phyloP scores from a whole-genome alignment of 495 filamentous ascomycete species.

The Elaphomyces granulatus region DNA sequence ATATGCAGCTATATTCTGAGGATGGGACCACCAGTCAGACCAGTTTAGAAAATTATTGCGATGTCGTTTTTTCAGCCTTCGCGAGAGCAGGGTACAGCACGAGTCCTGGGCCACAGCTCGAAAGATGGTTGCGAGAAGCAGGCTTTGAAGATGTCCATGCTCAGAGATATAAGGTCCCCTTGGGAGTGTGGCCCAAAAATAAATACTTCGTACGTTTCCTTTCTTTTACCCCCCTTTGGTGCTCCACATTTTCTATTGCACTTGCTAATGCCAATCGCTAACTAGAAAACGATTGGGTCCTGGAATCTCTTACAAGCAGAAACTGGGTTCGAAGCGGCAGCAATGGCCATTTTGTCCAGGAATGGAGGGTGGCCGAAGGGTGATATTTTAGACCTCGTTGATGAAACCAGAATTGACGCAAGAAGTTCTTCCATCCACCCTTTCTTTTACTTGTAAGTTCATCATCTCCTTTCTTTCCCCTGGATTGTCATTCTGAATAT shows the following conservation, averaged over 20 bases:
- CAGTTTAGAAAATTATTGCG: slow-evolving; percentile 15
- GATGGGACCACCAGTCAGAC: slow-evolving; percentile 18
- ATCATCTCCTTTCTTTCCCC: too few relatives aligned
- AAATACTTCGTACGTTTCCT: slow-evolving; percentile 2
- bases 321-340: too few relatives aligned
- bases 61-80: slow-evolving; percentile 5
- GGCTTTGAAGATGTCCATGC: slow-evolving; percentile 18
- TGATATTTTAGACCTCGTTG: too few relatives aligned
- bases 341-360: too few relatives aligned
- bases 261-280: neutral
- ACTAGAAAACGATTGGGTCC: slow-evolving; percentile 16
- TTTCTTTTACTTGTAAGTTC: too few relatives aligned
- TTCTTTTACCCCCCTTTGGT: neutral
- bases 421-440: too few relatives aligned
- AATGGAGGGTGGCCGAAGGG: too few relatives aligned
- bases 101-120: slow-evolving; percentile 13
- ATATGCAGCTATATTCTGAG: slow-evolving; percentile 16
- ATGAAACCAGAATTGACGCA: too few relatives aligned
- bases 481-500: too few relatives aligned
- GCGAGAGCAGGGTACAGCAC: slow-evolving; percentile 12
- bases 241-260: too few relatives aligned
- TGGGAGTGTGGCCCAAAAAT: slow-evolving; percentile 14
- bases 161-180: slow-evolving; percentile 13
- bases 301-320: too few relatives aligned
- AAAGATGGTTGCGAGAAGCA: slow-evolving; percentile 11